Evolutionary conservation across 257 asterid species (phyloP), one percentile per base, ranked within the genome.

Genomic region (Hygrophila difformis): DNA sequence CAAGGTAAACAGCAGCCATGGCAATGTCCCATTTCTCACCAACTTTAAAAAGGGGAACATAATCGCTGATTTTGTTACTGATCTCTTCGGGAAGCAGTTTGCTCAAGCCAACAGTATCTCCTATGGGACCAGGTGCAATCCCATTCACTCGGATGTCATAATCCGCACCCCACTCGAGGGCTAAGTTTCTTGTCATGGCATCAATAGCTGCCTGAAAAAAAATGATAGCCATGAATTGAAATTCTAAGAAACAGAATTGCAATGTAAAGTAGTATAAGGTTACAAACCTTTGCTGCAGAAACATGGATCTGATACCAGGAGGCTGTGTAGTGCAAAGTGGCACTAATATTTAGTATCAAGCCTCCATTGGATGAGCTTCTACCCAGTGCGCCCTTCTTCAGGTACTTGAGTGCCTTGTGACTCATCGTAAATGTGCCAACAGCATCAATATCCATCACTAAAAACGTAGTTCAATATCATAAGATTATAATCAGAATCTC

Each of bases 361-460:
- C 94, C 94, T 12, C 92, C 92, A 33, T 3, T 9, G 0, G 58
- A 51, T 17, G 75, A 69, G 55, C 38, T 61, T 65, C 69, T 60
- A 21, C 94, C 93, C 0, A 53, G 56, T 40, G 75, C 88, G 12
- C 75, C 83, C 69, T 64, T 74, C 64, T 77, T 77, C 6, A 80
- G 78, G 56, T 77, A 80, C 28, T 64, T 43, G 0, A 77, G 64
- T 8, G 93, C 82, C 61, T 79, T 85, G 38, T 70, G 81, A 48
- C 93, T 79, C 94, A 80, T 84, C 3, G 93, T 84, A 69, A 77
- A 84, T 6, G 93, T 84, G 20, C 94, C 93, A 44, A 80, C 88
- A n/a, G 88, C 55, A 66, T 80, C 94, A 39, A 84, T 84, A 73
- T 80, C 88, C 69, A 83, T 47, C 38, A 83, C 94, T 79, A 72